phyloP scores from a whole-genome alignment of 148 eudicot genomes.

The Fagopyrum tataricum region DNA sequence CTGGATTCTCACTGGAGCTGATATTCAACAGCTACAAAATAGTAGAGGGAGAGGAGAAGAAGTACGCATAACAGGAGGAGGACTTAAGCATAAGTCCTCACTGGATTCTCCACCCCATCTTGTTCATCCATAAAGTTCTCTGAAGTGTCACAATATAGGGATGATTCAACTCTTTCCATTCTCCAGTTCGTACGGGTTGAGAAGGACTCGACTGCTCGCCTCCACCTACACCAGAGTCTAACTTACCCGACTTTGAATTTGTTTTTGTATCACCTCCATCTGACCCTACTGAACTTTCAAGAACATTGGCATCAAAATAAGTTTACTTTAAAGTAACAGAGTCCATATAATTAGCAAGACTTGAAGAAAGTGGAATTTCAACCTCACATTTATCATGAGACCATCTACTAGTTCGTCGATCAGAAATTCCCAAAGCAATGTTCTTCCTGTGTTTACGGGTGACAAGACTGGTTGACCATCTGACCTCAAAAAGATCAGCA shows the following conservation, averaged over 20 bases:
- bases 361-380: constrained; percentile 24
- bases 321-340: constrained; percentile 21
- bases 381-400: background rate
- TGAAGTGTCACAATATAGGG: constrained; percentile 12
- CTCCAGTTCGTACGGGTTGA: constrained; percentile 10
- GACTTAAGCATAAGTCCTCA: constrained; percentile 4
- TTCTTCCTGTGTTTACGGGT: constrained; percentile 25
- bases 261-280: constrained; percentile 16
- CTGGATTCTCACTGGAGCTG: too few species aligned
- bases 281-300: constrained; percentile 13
- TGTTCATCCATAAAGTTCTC: constrained; percentile 15
- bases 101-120: constrained; percentile 12
- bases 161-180: constrained; percentile 16
- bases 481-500: constrained; percentile 79
- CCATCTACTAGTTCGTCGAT: background rate
- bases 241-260: constrained; percentile 10
- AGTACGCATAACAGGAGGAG: too few species aligned
- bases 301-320: constrained; percentile 21
- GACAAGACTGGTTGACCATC: constrained; percentile 81
- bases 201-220: constrained; percentile 1
- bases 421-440: constrained; percentile 1
- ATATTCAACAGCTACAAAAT: too few species aligned
- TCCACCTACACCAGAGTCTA: background rate
- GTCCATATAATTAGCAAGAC: constrained; percentile 20
- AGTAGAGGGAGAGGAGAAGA: too few species aligned